phyloP scores from a whole-genome alignment of 208 protist species.

The Tritrichomonas musculus region DNA sequence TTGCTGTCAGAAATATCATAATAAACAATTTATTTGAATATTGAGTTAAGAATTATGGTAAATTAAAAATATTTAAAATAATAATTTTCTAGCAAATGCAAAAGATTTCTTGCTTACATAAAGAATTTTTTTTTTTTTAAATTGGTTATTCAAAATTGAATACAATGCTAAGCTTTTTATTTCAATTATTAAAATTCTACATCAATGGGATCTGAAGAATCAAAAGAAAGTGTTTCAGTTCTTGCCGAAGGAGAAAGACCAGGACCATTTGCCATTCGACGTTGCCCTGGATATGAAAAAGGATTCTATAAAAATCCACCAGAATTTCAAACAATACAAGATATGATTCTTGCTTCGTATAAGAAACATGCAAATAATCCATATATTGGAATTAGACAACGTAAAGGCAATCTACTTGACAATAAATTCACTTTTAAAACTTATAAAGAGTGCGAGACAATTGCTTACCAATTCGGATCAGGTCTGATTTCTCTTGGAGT shows the following conservation, averaged over 20 bases:
- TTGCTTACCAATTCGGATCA: background rate
- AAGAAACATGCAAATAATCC: background rate
- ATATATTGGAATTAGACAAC: background rate
- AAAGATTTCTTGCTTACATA: no score
- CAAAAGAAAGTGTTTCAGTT: background rate
- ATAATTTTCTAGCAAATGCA: no score
- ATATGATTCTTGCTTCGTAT: background rate
- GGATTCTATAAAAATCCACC: background rate
- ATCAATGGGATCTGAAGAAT: background rate
- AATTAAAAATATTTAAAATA: no score
- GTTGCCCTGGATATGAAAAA: background rate
- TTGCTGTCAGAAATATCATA: no score
- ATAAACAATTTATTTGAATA: no score
- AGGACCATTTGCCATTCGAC: background rate
- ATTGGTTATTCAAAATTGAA: no score
- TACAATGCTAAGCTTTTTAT: no score
- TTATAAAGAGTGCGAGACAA: background rate
- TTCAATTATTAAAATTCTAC: background rate
- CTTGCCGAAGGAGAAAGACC: background rate
- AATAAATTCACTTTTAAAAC: background rate
- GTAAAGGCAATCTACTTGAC: no score
- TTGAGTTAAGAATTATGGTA: no score
- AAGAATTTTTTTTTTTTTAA: no score
- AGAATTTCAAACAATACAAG: background rate
- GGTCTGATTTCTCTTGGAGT: background rate